Conservation (phyloP, 257 asterid species). For the Anisodus acutangulus region DNA sequence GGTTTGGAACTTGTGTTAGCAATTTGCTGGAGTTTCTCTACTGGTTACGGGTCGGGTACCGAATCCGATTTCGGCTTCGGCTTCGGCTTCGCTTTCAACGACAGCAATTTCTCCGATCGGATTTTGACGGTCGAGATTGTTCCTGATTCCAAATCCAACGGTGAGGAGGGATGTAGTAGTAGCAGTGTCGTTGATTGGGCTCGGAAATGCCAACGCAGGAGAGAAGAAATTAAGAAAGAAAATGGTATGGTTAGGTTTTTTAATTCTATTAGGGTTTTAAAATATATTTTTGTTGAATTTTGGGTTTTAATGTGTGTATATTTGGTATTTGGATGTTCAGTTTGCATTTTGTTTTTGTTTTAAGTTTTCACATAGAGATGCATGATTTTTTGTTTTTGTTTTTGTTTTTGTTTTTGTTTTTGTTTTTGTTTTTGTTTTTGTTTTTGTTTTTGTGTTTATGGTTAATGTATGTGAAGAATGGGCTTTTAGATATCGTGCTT, state of each 20-base stretch:
- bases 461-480: not conserved
- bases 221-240: constrained; percentile 19
- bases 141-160: constrained; percentile 56
- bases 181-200: constrained; percentile 41
- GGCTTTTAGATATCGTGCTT: not conserved
- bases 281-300: not conserved
- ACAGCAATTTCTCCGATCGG: constrained; percentile 79
- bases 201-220: constrained; percentile 17
- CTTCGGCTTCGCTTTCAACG: constrained; percentile 60
- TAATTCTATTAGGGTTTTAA: not conserved
- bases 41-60: constrained; percentile 40
- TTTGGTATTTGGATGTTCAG: not conserved
- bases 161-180: constrained; percentile 35
- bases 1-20: no score
- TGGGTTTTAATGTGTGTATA: not conserved
- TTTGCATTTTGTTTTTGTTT: not conserved
- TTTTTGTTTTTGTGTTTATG: not conserved
- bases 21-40: not conserved
- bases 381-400: not conserved
- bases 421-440: not conserved
- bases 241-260: not conserved
- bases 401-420: not conserved
- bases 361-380: not conserved
- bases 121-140: constrained; percentile 66
- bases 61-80: constrained; percentile 52